A percentile compares a stretch with the other conserved stretches of the same genome.
phyloP scores from a whole-genome alignment of 2,329 filamentous ascomycete species.

The Penicillium sp. region DNA sequence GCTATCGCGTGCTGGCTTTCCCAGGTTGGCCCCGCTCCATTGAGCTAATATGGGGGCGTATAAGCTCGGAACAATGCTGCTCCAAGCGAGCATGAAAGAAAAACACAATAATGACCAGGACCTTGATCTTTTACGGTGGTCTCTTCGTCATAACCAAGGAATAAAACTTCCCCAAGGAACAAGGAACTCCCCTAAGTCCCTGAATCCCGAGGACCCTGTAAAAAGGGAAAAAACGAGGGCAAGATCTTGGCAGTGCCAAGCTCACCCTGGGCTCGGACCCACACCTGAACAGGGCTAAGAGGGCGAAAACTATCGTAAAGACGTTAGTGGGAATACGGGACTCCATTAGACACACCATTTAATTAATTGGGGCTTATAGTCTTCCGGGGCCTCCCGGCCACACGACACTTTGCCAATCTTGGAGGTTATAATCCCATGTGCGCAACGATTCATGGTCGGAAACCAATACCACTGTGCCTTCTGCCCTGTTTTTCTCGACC shows the following conservation, averaged over 20 bases:
- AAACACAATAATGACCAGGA: background rate
- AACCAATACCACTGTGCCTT: background rate
- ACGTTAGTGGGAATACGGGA: background rate
- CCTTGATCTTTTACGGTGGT: background rate
- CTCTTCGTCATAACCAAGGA: too few species aligned
- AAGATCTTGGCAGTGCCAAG: background rate
- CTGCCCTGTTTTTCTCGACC: background rate
- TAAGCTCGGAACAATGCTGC: background rate
- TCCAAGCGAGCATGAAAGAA: background rate
- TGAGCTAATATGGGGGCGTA: background rate
- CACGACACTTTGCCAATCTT: background rate
- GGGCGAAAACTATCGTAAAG: background rate
- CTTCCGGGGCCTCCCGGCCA: background rate
- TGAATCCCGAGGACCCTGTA: background rate
- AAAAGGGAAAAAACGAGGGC: background rate
- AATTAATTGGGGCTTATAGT: background rate
- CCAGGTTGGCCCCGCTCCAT: background rate
- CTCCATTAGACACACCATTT: background rate
- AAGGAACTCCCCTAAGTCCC: background rate
- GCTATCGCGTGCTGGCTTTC: constrained; percentile 1
- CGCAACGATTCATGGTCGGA: too few species aligned
- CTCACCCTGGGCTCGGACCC: background rate
- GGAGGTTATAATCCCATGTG: background rate
- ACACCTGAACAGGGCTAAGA: background rate
- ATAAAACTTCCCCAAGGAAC: background rate